phyloP scores from a whole-genome alignment of 495 filamentous ascomycete species.

The Neurospora africana region DNA sequence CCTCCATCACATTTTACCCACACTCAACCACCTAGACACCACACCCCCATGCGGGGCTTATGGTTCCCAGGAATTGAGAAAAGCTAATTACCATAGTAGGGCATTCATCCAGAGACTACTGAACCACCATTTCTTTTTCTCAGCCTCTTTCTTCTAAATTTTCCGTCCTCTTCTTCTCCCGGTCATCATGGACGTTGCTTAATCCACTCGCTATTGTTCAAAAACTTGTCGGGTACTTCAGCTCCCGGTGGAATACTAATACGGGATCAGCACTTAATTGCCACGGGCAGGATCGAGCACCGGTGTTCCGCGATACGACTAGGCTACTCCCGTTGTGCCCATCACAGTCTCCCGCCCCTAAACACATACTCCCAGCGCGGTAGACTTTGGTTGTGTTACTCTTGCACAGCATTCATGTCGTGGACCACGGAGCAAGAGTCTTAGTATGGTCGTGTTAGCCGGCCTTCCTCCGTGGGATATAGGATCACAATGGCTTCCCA shows the following conservation, averaged over 20 bases:
- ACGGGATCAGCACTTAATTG: constrained; percentile 12
- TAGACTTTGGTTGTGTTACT: constrained; percentile 1
- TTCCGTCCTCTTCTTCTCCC: constrained; percentile 1
- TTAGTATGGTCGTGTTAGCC: constrained; percentile 17
- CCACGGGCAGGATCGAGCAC: constrained; percentile 5
- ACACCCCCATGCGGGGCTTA: neutral
- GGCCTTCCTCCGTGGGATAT: constrained; percentile 9
- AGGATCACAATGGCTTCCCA: constrained; percentile 21
- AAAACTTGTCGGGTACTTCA: neutral
- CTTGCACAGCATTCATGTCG: constrained; percentile 7
- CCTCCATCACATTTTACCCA: neutral
- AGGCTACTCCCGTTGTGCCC: constrained; percentile 14
- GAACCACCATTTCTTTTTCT: neutral
- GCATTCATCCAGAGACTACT: neutral
- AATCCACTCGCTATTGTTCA: neutral
- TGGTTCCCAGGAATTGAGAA: neutral
- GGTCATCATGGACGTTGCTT: constrained; percentile 7
- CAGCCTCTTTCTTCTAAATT: neutral
- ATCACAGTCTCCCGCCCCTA: constrained; percentile 12
- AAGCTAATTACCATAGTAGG: neutral
- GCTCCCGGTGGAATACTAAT: constrained; percentile 7
- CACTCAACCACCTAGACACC: neutral
- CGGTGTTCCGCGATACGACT: constrained; percentile 5
- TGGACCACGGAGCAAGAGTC: constrained; percentile 5
- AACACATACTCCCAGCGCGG: constrained; percentile 5